A percentile compares a stretch with the other conserved stretches of the same genome.
phyloP scores from a whole-genome alignment of 2,329 filamentous ascomycete species.

The Aschersonia sp. region DNA sequence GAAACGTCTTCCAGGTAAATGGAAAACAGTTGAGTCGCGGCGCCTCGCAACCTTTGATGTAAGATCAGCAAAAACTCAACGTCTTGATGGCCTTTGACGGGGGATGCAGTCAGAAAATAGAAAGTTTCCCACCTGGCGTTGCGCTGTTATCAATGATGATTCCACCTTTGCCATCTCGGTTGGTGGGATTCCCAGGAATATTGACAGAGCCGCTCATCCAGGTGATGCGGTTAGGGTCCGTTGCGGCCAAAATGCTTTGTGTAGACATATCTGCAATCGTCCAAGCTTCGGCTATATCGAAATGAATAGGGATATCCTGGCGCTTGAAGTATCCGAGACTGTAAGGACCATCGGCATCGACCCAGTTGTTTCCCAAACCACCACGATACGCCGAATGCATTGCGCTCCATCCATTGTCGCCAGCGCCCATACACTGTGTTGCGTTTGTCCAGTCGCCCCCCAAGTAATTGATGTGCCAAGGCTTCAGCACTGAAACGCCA shows the following conservation, averaged over 20 bases:
- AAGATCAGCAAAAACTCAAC: too few relatives aligned
- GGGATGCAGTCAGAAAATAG: background rate
- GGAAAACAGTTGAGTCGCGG: conserved; percentile 32
- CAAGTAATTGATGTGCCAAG: conserved; percentile 33
- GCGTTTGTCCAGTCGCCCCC: conserved; percentile 28
- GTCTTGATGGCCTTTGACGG: too few relatives aligned
- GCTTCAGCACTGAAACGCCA: conserved; percentile 30
- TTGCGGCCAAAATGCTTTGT: conserved; percentile 12
- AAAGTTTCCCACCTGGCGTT: conserved; percentile 8
- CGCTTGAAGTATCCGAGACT: conserved; percentile 33
- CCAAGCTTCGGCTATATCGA: conserved; percentile 38
- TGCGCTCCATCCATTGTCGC: conserved; percentile 32
- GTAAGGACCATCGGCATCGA: conserved; percentile 8
- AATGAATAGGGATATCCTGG: conserved; percentile 36
- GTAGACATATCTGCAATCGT: conserved; percentile 16
- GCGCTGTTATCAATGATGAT: conserved; percentile 31
- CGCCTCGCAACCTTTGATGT: conserved; percentile 19
- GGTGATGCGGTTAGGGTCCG: conserved; percentile 30
- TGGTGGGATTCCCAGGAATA: conserved; percentile 22
- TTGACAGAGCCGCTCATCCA: conserved; percentile 28
- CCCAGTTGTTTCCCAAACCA: conserved; percentile 36
- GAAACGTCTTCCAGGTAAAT: conserved; percentile 34
- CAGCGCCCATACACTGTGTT: conserved; percentile 36
- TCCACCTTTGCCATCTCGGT: conserved; percentile 22
- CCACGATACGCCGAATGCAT: conserved; percentile 36